These are phyloP conservation scores for Ophiosphaerella herpotricha DNA, from an alignment of 2,329 filamentous ascomycete genomes.

Conservation along the genomic window DNA sequence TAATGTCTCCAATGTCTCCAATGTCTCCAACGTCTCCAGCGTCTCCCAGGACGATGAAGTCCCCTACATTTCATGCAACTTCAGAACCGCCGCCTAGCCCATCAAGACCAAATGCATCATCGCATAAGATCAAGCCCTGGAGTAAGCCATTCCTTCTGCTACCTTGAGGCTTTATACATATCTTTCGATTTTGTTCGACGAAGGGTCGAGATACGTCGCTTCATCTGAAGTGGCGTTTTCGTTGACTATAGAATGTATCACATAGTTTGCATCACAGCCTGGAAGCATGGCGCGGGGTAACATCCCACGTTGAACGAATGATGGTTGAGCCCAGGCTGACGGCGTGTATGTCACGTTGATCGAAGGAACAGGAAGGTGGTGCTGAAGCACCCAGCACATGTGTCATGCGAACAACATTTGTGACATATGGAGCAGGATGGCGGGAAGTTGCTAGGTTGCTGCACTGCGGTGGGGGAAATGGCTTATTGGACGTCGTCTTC, in stretches of 20 bases:
- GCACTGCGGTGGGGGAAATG: background rate
- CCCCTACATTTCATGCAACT: conserved; percentile 10
- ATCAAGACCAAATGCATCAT: conserved; percentile 13
- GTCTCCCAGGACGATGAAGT: conserved; percentile 9
- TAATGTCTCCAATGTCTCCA: conserved; percentile 12
- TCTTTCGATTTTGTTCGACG: too few species aligned
- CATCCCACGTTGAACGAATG: background rate
- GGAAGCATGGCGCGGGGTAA: conserved; percentile 6
- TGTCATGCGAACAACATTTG: background rate
- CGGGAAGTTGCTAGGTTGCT: background rate
- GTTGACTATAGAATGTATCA: conserved; percentile 6
- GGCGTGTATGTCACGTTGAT: conserved; percentile 4
- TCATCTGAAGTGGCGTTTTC: background rate
- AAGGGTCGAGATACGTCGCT: too few species aligned
- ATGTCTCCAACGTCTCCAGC: conserved; percentile 18
- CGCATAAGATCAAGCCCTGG: conserved; percentile 32
- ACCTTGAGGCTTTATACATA: conserved; percentile 22
- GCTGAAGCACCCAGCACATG: background rate
- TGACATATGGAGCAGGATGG: background rate
- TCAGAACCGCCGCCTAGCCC: conserved; percentile 20
- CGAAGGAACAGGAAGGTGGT: conserved; percentile 9
- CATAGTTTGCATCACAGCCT: conserved; percentile 6
- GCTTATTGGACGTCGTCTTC: background rate
- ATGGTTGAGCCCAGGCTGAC: background rate
- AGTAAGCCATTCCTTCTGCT: conserved; percentile 37